A percentile compares a stretch with the other conserved stretches of the same genome.
Evolutionary conservation across 2,329 filamentous ascomycete genomes (phyloP).

Genomic region (Arthroderma uncinatum): DNA sequence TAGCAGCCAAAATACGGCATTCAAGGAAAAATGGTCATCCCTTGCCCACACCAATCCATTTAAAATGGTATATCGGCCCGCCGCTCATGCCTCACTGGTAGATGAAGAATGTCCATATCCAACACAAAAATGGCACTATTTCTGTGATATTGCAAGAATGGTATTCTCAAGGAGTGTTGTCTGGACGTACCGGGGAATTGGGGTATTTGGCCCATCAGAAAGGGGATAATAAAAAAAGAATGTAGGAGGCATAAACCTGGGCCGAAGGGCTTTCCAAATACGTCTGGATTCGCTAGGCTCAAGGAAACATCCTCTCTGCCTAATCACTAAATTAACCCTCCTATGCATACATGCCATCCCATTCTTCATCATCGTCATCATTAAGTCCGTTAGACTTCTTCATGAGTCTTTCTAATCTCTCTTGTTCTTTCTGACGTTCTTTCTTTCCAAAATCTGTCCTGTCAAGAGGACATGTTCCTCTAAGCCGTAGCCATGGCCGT

Average conservation of each 20-base stretch:
- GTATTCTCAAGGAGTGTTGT: not conserved
- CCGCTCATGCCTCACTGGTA: not conserved
- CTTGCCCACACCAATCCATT: not conserved
- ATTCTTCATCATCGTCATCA: conserved; percentile 34
- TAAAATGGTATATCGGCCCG: not conserved
- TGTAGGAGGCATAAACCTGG: not conserved
- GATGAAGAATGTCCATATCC: not conserved
- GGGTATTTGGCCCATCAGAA: not conserved
- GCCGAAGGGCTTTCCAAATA: not conserved
- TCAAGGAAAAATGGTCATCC: not conserved
- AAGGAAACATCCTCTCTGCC: not conserved
- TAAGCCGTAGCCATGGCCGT: conserved; percentile 52
- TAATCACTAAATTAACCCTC: not conserved
- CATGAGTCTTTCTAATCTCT: conserved; percentile 42
- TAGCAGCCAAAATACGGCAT: too few relatives aligned
- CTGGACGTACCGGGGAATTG: not conserved
- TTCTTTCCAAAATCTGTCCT: conserved; percentile 48
- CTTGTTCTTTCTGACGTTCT: conserved; percentile 41
- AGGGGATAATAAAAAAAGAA: not conserved
- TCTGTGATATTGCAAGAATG: not conserved
- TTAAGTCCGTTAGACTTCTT: conserved; percentile 30
- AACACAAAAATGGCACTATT: not conserved
- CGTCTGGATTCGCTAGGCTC: not conserved
- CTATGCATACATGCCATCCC: conserved; percentile 40
- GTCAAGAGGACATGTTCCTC: conserved; percentile 54